Base-by-base conservation (phyloP, 352 stramenopile species). In the Phytopythium helicoides region DNA sequence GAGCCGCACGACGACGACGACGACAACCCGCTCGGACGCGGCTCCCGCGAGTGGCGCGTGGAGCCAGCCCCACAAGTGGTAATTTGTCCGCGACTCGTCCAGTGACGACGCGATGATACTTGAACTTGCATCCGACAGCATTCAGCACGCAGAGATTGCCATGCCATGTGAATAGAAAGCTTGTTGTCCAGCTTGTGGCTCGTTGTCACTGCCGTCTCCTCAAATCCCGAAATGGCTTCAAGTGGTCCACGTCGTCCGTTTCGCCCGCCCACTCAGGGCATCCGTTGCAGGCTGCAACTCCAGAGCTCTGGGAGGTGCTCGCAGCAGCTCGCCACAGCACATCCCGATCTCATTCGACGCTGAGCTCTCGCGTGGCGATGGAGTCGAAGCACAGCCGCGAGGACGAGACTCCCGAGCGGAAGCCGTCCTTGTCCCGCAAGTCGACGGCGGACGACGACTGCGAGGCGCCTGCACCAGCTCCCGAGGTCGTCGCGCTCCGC, bases 401-500 rank as follows among this genome's bases (percentile, higher is more conserved):
- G 7, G 45, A 26, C 21, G 61, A 12, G 34, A 58, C 26, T 23
- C 57, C 36, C 47, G 47, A 53, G 46, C 51, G 26, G 50, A 80
- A 65, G 44, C 38, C 52, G 25, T 10, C 5, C 28, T 33, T 9
- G 28, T 61, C 51, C 2, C 52, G 48, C 12, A 79, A 81, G 59
- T 46, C 52, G 31, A 38, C 33, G 19, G 38, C 44, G 12, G 62
- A 70, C 4, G 62, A 66, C 16, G 60, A 69, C 18, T 61, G 89
- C 38, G 68, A 86, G 14, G 58, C 72, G 0, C 69, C 61, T 5
- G 81, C 64, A 15, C 82, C 85, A 7, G 74, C 66, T 9, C 68
- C 82, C 0, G 76, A 87, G 23, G 55, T 93, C 33, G 75, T 95
- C 38, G 83, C 80, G 19, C 60, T 93, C 22, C 83, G 81, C n/a